phyloP scores from a whole-genome alignment of 192 early-diverging fungal species.

The Chytriomyces confervae region DNA sequence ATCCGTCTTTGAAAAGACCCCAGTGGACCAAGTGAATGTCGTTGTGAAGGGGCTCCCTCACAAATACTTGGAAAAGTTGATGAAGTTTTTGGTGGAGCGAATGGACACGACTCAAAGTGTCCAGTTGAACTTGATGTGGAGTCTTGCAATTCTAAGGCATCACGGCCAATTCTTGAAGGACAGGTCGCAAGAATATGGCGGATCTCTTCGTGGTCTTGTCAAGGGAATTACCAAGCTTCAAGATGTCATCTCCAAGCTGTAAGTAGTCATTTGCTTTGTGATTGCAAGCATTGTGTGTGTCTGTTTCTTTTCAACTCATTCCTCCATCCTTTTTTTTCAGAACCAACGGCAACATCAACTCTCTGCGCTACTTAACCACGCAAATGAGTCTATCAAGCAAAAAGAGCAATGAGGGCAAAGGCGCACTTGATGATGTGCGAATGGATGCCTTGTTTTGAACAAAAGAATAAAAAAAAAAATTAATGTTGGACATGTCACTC shows the following conservation, averaged over 20 bases:
- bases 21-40: slow-evolving; percentile 69
- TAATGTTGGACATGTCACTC: not conserved
- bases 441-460: slow-evolving; percentile 47
- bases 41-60: slow-evolving; percentile 82
- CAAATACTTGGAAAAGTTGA: slow-evolving; percentile 84
- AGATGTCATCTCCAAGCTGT: slow-evolving; percentile 60
- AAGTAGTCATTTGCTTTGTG: slow-evolving; percentile 34
- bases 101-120: slow-evolving; percentile 83
- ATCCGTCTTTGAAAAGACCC: slow-evolving; percentile 80
- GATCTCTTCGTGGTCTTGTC: slow-evolving; percentile 74
- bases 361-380: slow-evolving; percentile 61
- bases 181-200: slow-evolving; percentile 50
- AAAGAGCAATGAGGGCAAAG: slow-evolving; percentile 13
- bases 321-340: slow-evolving; percentile 48
- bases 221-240: slow-evolving; percentile 58
- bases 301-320: slow-evolving; percentile 10
- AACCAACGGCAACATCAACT: slow-evolving; percentile 80
- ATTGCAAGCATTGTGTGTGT: too few relatives aligned
- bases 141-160: slow-evolving; percentile 70
- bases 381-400: slow-evolving; percentile 29
- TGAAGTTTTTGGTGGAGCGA: slow-evolving; percentile 79
- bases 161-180: slow-evolving; percentile 69
- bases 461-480: slow-evolving; percentile 5
- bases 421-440: slow-evolving; percentile 40
- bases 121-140: slow-evolving; percentile 90